Evolutionary conservation across 1,284 basidiomycete species (phyloP).

Genomic region (Ceratobasidium theobromae): DNA sequence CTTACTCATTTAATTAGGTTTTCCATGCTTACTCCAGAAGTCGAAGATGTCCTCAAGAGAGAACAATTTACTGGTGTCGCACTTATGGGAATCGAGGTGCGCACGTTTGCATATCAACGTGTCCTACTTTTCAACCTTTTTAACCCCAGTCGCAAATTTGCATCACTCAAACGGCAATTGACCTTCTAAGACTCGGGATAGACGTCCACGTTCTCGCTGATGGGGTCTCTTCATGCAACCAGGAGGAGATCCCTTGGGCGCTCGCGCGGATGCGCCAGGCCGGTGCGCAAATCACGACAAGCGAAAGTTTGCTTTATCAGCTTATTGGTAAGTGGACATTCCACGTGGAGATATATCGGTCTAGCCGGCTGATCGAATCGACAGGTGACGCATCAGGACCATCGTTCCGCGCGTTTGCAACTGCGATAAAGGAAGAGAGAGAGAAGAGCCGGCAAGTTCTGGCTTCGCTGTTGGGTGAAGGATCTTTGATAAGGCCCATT

Average conservation of each 20-base stretch:
- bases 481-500: slow-evolving; percentile 10
- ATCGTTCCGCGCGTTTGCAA: slow-evolving; percentile 73
- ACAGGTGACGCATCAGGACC: slow-evolving; percentile 64
- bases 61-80: slow-evolving; percentile 14
- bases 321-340: slow-evolving; percentile 55
- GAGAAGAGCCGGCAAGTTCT: slow-evolving; percentile 56
- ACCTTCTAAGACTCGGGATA: slow-evolving; percentile 57
- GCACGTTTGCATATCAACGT: neutral
- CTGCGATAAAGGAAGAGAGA: slow-evolving; percentile 76
- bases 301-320: slow-evolving; percentile 80
- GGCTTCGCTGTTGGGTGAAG: slow-evolving; percentile 21
- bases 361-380: slow-evolving; percentile 27
- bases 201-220: slow-evolving; percentile 78
- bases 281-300: slow-evolving; percentile 76
- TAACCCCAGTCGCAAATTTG: slow-evolving; percentile 77
- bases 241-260: slow-evolving; percentile 60
- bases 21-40: slow-evolving; percentile 35
- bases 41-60: slow-evolving; percentile 24
- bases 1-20: slow-evolving; percentile 14
- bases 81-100: slow-evolving; percentile 31
- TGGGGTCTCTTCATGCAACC: slow-evolving; percentile 79
- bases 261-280: slow-evolving; percentile 68
- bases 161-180: slow-evolving; percentile 77
- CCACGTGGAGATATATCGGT: slow-evolving; percentile 22
- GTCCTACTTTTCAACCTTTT: neutral